Conservation (phyloP, 2,329 filamentous ascomycete genomes). For the Apiospora hydei region DNA sequence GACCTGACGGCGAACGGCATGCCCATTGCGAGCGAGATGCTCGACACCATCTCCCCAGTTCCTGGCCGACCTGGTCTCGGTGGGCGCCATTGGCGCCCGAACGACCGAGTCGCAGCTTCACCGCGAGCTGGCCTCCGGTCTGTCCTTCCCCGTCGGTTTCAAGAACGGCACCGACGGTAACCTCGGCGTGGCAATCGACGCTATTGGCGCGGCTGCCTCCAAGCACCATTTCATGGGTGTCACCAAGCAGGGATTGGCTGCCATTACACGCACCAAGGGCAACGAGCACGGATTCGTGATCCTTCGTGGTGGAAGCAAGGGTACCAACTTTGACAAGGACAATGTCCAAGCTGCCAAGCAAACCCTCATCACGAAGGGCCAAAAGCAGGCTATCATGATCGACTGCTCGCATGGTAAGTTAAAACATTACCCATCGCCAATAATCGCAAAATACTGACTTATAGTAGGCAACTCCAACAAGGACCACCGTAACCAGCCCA, state of each 20-base stretch:
- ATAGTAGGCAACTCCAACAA: constrained; percentile 88
- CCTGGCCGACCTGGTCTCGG: constrained; percentile 92
- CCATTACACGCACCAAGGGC: constrained; percentile 90
- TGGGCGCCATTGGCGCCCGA: constrained; percentile 93
- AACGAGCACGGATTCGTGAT: constrained; percentile 99
- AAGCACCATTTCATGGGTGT: constrained; percentile 98
- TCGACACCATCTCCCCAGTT: constrained; percentile 98
- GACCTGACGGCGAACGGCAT: constrained; percentile 88
- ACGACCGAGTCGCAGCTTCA: constrained; percentile 98
- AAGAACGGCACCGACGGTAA: constrained; percentile 99
- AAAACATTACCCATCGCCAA: neutral
- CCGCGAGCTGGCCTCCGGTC: constrained; percentile 90
- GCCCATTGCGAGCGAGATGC: constrained; percentile 97
- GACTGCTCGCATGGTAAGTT: constrained; percentile 92
- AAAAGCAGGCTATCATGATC: constrained; percentile 92
- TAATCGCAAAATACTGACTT: neutral
- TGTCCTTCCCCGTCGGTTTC: constrained; percentile 98
- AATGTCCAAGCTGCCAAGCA: constrained; percentile 83
- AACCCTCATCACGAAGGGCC: constrained; percentile 79
- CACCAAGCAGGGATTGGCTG: constrained; percentile 94
- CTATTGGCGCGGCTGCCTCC: constrained; percentile 85
- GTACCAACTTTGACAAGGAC: constrained; percentile 91
- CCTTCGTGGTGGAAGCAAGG: constrained; percentile 86
- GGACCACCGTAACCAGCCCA: constrained; percentile 96
- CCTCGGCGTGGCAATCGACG: constrained; percentile 90